Conservation (phyloP, 768 basidiomycete species). For the Butyriboletus loyo region DNA sequence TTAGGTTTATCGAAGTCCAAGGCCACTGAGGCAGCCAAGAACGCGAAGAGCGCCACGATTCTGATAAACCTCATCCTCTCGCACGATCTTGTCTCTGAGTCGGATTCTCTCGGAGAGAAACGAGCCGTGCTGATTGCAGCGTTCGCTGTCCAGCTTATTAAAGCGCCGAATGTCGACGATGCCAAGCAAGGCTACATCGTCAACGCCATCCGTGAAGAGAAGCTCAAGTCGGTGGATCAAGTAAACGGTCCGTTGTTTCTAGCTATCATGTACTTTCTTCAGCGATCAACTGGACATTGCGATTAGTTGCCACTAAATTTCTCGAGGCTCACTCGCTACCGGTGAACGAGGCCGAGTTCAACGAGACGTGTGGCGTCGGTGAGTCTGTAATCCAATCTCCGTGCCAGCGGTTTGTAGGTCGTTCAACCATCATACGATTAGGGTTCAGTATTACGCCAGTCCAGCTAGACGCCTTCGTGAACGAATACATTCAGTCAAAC, state of each 20-base stretch:
- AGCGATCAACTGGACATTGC: slow-evolving; percentile 4
- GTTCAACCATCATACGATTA: slow-evolving; percentile 31
- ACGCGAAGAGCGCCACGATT: slow-evolving; percentile 67
- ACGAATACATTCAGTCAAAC: slow-evolving; percentile 54
- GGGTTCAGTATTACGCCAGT: slow-evolving; percentile 75
- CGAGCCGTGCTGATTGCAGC: slow-evolving; percentile 67
- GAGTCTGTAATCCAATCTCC: slow-evolving; percentile 27
- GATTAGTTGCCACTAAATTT: slow-evolving; percentile 62
- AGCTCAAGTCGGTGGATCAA: slow-evolving; percentile 81
- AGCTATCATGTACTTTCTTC: background rate
- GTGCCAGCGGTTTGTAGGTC: background rate
- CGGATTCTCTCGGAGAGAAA: slow-evolving; percentile 67
- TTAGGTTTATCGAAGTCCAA: slow-evolving; percentile 76
- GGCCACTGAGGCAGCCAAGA: slow-evolving; percentile 80
- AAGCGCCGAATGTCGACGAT: slow-evolving; percentile 46
- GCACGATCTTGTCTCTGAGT: slow-evolving; percentile 40
- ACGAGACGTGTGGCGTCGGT: slow-evolving; percentile 87
- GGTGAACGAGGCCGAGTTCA: slow-evolving; percentile 66
- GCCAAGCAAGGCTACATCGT: slow-evolving; percentile 62
- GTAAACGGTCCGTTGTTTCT: slow-evolving; percentile 61
- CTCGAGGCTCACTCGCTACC: slow-evolving; percentile 58
- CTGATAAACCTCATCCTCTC: slow-evolving; percentile 68
- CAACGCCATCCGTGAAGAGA: slow-evolving; percentile 64
- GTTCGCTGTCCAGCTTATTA: slow-evolving; percentile 60
- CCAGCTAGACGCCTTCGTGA: slow-evolving; percentile 56